These are phyloP conservation scores for Barnettozyma wickerhamii DNA, from an alignment of 805 yeast genomes.

Conservation along the genomic window DNA sequence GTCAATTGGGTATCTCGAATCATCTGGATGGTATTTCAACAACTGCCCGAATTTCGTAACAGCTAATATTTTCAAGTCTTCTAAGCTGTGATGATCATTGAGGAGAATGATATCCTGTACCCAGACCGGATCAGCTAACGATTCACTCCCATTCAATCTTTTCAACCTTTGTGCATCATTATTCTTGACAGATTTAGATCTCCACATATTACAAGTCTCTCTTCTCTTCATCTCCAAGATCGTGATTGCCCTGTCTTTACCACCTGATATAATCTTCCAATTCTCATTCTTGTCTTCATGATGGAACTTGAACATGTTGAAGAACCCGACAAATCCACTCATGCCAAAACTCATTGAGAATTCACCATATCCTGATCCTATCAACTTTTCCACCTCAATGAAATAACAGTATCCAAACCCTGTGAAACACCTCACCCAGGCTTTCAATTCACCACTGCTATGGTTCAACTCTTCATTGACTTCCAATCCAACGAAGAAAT, in stretches of 20 bases:
- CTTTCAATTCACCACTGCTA: constrained; percentile 1
- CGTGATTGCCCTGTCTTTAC: constrained; percentile 22
- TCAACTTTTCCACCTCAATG: constrained; percentile 13
- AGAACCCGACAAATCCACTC: constrained; percentile 21
- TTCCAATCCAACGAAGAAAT: constrained; percentile 19
- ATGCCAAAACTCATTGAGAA: constrained; percentile 24
- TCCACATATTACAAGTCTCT: constrained; percentile 21
- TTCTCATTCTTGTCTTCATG: neutral
- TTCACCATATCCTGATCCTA: constrained; percentile 16
- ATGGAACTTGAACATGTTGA: constrained; percentile 14
- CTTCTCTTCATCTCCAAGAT: constrained; percentile 18
- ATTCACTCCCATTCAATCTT: neutral
- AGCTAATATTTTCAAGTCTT: constrained; percentile 16
- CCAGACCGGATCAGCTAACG: constrained; percentile 20
- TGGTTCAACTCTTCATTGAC: constrained; percentile 5
- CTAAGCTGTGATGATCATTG: constrained; percentile 5
- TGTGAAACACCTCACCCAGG: constrained; percentile 19
- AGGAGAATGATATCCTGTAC: constrained; percentile 18
- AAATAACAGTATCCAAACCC: constrained; percentile 25
- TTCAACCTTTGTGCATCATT: constrained; percentile 4
- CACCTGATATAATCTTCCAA: constrained; percentile 18
- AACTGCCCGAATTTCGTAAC: constrained; percentile 24
- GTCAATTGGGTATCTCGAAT: constrained; percentile 21
- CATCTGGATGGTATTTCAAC: constrained; percentile 14
- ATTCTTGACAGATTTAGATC: constrained; percentile 14